Evolutionary conservation across 1,284 basidiomycete genomes (phyloP), one percentile per base, ranked within the genome.

Genomic region (Pholiota adiposa): DNA sequence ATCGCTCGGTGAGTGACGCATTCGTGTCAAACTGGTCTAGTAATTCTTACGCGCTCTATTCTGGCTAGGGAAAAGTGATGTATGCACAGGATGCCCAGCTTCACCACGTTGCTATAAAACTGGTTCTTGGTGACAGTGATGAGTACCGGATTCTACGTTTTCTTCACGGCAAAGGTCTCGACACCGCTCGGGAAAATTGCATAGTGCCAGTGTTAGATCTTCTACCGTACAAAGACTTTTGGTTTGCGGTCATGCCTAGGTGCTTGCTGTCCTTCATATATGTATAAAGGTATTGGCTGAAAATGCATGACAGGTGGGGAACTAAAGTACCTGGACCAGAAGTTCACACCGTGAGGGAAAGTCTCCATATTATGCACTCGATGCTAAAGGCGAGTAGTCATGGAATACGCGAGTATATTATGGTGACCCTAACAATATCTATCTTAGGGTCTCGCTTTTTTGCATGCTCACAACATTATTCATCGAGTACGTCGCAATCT

Each of bases 161-260:
- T 38, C 41, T 69, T 0, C 58, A 36, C 11, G 29, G 61, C 3
- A 61, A 65, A 49, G 40, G 27, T 3, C 16, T 56, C n/a, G 56
- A 63, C 0, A 33, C 14, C 6, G 29, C 60, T 27, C 21, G 34
- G 18, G 63, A 63, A 6, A 64, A 65, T 40, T 65, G 64, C 29
- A 33, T 69, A 3, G 33, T 69, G 12, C 67, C 67, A 2, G 63
- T 66, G 1, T 31, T 69, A 5, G 64, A 69, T 21, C 33, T 68
- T 19, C 34, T 69, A 0, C 59, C 49, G 0, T 57, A 53, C 7
- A 41, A 50, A 5, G 53, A 43, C 8, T 62, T 61, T 31, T 65
- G 58, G 21, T 69, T 69, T 51, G 64, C 54, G 1, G 60, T 67
- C 9, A 65, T 66, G 63, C 67, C 67, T 31, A 61, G 67, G 67